Evolutionary conservation across 345 rosid species (phyloP).

Genomic region (Ceriops zippeliana): DNA sequence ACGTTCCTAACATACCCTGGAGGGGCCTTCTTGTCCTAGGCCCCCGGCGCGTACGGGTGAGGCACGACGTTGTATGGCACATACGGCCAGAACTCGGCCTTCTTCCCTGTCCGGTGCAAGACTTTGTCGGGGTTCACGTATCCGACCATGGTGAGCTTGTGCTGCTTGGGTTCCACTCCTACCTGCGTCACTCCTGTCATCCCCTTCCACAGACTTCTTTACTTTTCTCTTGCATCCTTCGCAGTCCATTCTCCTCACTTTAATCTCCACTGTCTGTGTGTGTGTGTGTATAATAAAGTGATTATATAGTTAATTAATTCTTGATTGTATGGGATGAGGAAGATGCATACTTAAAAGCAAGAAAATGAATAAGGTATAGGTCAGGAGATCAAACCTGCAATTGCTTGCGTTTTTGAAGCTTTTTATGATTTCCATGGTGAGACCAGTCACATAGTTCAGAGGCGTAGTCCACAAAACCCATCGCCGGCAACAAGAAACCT

Average conservation of each 20-base stretch:
- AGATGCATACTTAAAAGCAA: not conserved
- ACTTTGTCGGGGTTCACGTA: conserved; percentile 24
- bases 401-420: conserved; percentile 14
- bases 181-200: conserved; percentile 26
- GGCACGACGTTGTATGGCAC: conserved; percentile 24
- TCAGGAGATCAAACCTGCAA: conserved; percentile 12
- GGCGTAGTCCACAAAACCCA: conserved; percentile 12
- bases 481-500: not conserved
- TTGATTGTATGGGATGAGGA: not conserved
- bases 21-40: conserved; percentile 29
- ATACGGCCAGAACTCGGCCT: conserved; percentile 31
- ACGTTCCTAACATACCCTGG: conserved; percentile 29
- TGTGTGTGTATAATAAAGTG: not conserved
- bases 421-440: not conserved
- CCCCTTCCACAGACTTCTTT: conserved; percentile 23
- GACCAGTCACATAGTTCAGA: conserved; percentile 12
- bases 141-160: conserved; percentile 25
- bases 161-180: conserved; percentile 19
- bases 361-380: not conserved
- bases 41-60: conserved; percentile 26
- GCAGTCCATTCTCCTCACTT: conserved; percentile 27
- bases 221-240: conserved; percentile 28
- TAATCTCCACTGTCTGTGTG: conserved; percentile 25
- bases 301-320: not conserved
- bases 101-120: conserved; percentile 30